phyloP scores from a whole-genome alignment of 2,329 filamentous ascomycete species.

The Colletotrichum caudatum region DNA sequence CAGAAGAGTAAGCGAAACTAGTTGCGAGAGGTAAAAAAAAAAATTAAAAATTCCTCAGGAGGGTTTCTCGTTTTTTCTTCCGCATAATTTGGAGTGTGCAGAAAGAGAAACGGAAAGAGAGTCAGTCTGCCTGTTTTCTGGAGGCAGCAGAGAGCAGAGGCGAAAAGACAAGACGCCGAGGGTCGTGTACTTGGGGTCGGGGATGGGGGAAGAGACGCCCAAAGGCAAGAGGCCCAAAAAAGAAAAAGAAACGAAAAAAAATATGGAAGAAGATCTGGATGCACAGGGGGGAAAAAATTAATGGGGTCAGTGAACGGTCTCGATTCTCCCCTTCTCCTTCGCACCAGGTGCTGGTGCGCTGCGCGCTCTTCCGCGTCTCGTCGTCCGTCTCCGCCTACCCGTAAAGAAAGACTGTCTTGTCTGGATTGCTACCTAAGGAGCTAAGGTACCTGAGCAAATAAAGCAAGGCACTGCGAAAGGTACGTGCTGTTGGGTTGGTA shows the following conservation, averaged over 20 bases:
- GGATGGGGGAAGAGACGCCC: conserved; percentile 39
- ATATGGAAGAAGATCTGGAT: conserved; percentile 33
- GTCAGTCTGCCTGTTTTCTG: neutral
- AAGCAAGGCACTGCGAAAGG: neutral
- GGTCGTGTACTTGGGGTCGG: conserved; percentile 29
- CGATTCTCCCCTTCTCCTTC: conserved; percentile 12
- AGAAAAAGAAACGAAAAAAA: conserved; percentile 37
- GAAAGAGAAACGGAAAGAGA: neutral
- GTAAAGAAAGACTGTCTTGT: neutral
- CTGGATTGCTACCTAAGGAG: neutral
- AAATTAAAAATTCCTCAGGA: neutral
- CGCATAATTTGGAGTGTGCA: neutral
- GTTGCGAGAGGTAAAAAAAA: neutral
- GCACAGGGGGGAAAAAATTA: conserved; percentile 26
- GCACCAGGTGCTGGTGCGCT: conserved; percentile 9
- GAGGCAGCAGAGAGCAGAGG: neutral
- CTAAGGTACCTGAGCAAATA: neutral
- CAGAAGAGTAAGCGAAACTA: neutral
- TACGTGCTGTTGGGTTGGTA: neutral
- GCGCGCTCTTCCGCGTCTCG: conserved; percentile 4
- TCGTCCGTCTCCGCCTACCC: neutral
- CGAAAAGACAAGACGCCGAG: conserved; percentile 23
- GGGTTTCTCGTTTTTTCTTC: too few relatives aligned
- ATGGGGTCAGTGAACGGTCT: conserved; percentile 35
- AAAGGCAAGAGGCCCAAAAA: conserved; percentile 33